Conservation (phyloP, 257 asterid species). For the Scutellaria galericulata region DNA sequence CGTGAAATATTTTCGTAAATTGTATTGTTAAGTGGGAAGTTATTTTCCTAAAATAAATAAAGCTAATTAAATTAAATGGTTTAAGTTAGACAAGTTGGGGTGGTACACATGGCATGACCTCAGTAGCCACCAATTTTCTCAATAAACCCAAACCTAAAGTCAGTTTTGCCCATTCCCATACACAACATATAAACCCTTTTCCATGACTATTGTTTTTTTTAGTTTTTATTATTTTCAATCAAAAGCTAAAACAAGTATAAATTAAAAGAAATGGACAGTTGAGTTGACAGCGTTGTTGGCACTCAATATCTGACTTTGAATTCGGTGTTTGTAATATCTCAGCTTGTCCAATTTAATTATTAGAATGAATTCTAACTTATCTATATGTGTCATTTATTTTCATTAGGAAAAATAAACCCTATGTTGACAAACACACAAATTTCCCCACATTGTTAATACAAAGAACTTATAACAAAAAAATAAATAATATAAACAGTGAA, state of each 20-base stretch:
- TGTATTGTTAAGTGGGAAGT: too few species aligned
- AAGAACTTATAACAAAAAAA: too few species aligned
- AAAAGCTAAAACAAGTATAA: background rate
- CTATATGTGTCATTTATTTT: too few species aligned
- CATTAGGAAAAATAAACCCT: too few species aligned
- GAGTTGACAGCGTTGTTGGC: background rate
- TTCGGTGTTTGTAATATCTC: background rate
- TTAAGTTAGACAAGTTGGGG: constrained; percentile 34
- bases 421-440: too few species aligned
- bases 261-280: background rate
- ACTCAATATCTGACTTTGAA: background rate
- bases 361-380: too few species aligned
- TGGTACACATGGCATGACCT: constrained; percentile 15
- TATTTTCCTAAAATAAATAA: too few species aligned
- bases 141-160: constrained; percentile 19
- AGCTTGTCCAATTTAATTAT: too few species aligned
- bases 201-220: background rate
- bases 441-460: too few species aligned
- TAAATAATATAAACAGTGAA: too few species aligned
- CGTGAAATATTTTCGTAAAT: too few species aligned
- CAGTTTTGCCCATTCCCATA: constrained; percentile 7
- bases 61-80: background rate
- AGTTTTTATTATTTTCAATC: background rate
- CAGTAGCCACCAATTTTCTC: constrained; percentile 14
- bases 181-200: background rate